Conservation (phyloP, 108 stramenopile genomes). For the Aurantiochytrium sp. region DNA sequence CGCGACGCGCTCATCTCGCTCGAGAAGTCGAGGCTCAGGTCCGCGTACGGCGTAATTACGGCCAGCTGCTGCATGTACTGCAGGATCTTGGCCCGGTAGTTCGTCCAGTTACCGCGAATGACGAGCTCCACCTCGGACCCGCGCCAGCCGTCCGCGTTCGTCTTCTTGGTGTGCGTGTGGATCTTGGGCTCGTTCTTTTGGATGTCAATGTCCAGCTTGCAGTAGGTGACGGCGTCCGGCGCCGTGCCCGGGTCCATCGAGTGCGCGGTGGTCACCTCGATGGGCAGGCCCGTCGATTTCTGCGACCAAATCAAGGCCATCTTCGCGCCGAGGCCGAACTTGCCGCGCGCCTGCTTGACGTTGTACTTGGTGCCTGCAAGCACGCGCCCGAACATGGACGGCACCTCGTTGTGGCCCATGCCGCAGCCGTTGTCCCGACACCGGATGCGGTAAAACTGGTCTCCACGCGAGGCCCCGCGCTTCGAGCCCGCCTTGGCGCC, state of each 20-base stretch:
- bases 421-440: slow-evolving; percentile 93
- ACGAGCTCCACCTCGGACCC: slow-evolving; percentile 78
- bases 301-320: slow-evolving; percentile 96
- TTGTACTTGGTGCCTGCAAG: slow-evolving; percentile 88
- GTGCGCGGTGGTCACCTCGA: slow-evolving; percentile 56
- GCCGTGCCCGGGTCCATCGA: slow-evolving; percentile 28
- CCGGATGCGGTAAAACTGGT: slow-evolving; percentile 69
- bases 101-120: slow-evolving; percentile 83
- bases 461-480: slow-evolving; percentile 47
- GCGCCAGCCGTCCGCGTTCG: slow-evolving; percentile 48
- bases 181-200: slow-evolving; percentile 79
- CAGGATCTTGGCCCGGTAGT: slow-evolving; percentile 79
- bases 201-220: slow-evolving; percentile 90
- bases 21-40: slow-evolving; percentile 65
- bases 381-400: slow-evolving; percentile 82
- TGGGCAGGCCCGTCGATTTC: slow-evolving; percentile 84
- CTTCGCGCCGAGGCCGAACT: slow-evolving; percentile 93
- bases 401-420: slow-evolving; percentile 82
- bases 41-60: slow-evolving; percentile 91
- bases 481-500: not conserved
- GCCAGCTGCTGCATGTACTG: slow-evolving; percentile 89
- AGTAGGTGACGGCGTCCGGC: slow-evolving; percentile 57
- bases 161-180: slow-evolving; percentile 63
- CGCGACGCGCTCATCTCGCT: slow-evolving; percentile 38
- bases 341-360: slow-evolving; percentile 88